Evolutionary conservation across 2,329 filamentous ascomycete species (phyloP), one percentile per base, ranked within the genome.

Genomic region (Amauroascus verrucosus): DNA sequence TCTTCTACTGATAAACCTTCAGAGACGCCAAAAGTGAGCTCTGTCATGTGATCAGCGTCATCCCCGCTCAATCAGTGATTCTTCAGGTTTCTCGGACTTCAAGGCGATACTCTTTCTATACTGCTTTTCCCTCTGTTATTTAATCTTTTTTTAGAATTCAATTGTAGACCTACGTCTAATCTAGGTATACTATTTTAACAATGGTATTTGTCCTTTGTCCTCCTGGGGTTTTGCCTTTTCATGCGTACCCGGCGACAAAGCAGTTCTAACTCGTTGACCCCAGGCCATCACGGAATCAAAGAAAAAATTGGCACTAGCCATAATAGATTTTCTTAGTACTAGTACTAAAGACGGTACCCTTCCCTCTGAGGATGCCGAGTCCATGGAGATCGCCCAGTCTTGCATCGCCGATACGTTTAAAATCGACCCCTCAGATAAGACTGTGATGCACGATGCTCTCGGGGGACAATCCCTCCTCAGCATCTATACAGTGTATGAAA

Each of bases 401-500:
- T 96, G 91, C 75, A 97, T 98, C 70, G 81, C 85, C 61, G 91
- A 97, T 69, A 85, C 86, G 62, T 98, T 97, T 81, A 88, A 94
- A 71, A 86, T 98, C 64, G 89, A 97, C 72, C 81, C 88, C n/a
- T 74, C 78, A 58, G 84, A 95, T 72, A 77, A 82, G 64, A 75
- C 79, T 53, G 84, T 88, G 63, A 76, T 91, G 62, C 75, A 81
- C 60, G 81, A 86, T 61, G 88, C 90, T 61, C 77, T 95, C 60
- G 90, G 89, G 65, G 80, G 83, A 59, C 89, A 97, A 75, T 90
- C 84, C 68, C 84, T 98, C 57, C 78, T 89, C 57, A 84, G 85
- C 70, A 94, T 98, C 74, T 98, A 94, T 78, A 83, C 83, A 66
- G 89, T 96, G 60, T 97, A 96, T 73, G 93, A 98, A 75, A 95